phyloP scores from a whole-genome alignment of 164 flowering plant genomes.

The Brasenia schreberi region DNA sequence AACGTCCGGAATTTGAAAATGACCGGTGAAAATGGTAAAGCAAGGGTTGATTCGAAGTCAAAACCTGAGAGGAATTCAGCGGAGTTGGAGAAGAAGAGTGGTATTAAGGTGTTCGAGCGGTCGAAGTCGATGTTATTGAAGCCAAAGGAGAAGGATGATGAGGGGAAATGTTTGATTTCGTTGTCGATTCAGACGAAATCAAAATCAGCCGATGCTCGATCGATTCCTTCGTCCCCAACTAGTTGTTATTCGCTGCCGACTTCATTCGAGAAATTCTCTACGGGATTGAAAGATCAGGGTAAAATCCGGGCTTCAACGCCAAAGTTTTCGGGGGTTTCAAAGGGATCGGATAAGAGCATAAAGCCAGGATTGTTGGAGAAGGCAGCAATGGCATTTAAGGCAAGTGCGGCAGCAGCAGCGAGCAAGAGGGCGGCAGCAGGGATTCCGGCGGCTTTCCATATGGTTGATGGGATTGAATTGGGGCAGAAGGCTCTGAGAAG shows the following conservation, averaged over 20 bases:
- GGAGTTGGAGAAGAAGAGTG: too few species aligned
- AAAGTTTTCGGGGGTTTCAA: constrained; percentile 3
- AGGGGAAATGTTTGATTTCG: constrained; percentile 12
- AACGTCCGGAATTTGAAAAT: too few species aligned
- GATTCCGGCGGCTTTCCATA: constrained; percentile 20
- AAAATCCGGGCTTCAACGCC: constrained; percentile 4
- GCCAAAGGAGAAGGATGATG: constrained; percentile 13
- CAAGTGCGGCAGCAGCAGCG: constrained; percentile 17
- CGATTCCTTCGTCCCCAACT: constrained; percentile 71
- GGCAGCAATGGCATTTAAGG: constrained; percentile 34
- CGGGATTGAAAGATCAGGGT: constrained; percentile 55
- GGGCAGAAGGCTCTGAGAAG: constrained; percentile 81
- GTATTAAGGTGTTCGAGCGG: too few species aligned
- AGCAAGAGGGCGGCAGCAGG: constrained; percentile 20
- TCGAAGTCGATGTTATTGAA: too few species aligned
- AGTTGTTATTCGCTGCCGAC: constrained; percentile 89
- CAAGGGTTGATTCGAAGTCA: too few species aligned
- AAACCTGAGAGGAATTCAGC: too few species aligned
- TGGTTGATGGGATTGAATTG: constrained; percentile 49
- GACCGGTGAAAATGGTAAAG: too few species aligned
- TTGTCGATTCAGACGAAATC: background rate
- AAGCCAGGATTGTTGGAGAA: constrained; percentile 33
- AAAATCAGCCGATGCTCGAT: constrained; percentile 14
- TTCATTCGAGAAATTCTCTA: constrained; percentile 85
- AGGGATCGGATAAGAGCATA: constrained; percentile 20